Conservation (phyloP, 2,329 filamentous ascomycete species). For the Malbranchea cinnamomea region DNA sequence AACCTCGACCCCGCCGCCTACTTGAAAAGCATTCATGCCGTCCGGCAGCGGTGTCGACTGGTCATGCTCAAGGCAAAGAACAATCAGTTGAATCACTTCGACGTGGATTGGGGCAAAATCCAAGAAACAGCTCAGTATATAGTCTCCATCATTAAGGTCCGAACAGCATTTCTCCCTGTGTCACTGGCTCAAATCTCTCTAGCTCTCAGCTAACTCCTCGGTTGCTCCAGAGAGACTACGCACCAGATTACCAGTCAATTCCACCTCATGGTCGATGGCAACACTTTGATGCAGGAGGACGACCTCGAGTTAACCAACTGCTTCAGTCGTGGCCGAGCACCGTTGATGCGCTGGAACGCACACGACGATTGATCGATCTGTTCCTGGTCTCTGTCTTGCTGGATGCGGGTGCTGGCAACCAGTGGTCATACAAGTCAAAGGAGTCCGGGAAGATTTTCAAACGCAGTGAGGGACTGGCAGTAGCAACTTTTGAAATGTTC, state of each 20-base stretch:
- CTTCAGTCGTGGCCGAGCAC: constrained; percentile 32
- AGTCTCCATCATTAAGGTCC: constrained; percentile 85
- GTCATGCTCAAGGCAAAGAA: constrained; percentile 62
- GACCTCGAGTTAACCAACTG: constrained; percentile 34
- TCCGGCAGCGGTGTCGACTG: constrained; percentile 62
- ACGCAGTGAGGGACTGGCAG: constrained; percentile 76
- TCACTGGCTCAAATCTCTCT: neutral
- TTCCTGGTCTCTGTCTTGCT: constrained; percentile 47
- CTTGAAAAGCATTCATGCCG: constrained; percentile 74
- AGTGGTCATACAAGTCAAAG: constrained; percentile 84
- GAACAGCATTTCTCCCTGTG: neutral
- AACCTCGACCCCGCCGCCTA: constrained; percentile 78
- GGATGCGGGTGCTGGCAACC: constrained; percentile 67
- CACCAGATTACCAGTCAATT: constrained; percentile 54
- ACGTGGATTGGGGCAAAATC: constrained; percentile 76
- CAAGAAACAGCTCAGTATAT: constrained; percentile 71
- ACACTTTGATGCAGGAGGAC: constrained; percentile 44
- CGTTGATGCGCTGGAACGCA: constrained; percentile 32
- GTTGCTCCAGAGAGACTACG: constrained; percentile 44
- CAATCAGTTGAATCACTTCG: constrained; percentile 71
- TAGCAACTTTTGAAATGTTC: constrained; percentile 77
- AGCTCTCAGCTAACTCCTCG: constrained; percentile 2
- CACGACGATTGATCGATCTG: constrained; percentile 43
- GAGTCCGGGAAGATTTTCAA: constrained; percentile 72
- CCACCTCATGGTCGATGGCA: constrained; percentile 63